Evolutionary conservation across 805 yeast species (phyloP).

Genomic region (Brettanomyces anomalus): DNA sequence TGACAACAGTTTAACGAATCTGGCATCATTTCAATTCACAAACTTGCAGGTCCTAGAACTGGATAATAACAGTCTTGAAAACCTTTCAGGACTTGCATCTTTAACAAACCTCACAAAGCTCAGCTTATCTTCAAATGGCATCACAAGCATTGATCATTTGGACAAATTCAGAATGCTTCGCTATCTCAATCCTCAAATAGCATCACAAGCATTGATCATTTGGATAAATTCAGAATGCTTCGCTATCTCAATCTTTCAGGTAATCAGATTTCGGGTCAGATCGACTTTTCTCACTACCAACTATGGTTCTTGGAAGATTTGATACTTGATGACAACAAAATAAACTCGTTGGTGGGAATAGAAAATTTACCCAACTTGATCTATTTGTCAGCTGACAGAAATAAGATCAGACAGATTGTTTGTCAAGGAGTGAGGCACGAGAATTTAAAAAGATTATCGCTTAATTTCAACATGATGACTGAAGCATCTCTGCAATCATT

Average conservation of each 20-base stretch:
- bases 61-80: conserved; percentile 28
- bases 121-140: conserved; percentile 25
- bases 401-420: conserved; percentile 24
- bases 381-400: conserved; percentile 34
- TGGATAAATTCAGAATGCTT: conserved; percentile 31
- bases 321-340: conserved; percentile 33
- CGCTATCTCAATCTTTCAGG: conserved; percentile 31
- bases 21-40: conserved; percentile 27
- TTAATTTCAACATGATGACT: conserved; percentile 17
- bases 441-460: conserved; percentile 28
- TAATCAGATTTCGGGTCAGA: conserved; percentile 30
- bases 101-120: conserved; percentile 36
- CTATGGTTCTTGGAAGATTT: conserved; percentile 36
- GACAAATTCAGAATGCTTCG: conserved; percentile 30
- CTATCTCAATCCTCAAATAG: conserved; percentile 32
- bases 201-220: conserved; percentile 28
- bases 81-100: conserved; percentile 27
- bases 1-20: conserved; percentile 31
- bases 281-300: conserved; percentile 28
- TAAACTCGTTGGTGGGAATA: conserved; percentile 27
- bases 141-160: conserved; percentile 30
- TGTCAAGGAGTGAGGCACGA: conserved; percentile 12
- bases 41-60: conserved; percentile 36
- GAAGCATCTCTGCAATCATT: conserved; percentile 22
- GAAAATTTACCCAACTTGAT: conserved; percentile 28